phyloP scores from a whole-genome alignment of 495 filamentous ascomycete species.

The Barbatosphaeria neglecta region DNA sequence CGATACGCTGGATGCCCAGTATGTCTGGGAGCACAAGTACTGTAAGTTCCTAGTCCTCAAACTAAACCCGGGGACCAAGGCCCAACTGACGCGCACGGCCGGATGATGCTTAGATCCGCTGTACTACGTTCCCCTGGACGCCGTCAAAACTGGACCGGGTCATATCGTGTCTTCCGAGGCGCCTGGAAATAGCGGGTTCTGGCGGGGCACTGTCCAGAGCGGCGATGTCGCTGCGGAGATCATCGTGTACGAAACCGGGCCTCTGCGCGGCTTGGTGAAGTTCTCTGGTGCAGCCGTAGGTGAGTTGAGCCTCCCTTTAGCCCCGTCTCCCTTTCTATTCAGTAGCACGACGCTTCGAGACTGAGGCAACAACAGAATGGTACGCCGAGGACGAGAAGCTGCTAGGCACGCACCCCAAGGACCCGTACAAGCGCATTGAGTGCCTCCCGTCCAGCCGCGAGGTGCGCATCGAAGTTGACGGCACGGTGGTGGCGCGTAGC shows the following conservation, averaged over 20 bases:
- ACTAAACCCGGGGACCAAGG: too few species aligned
- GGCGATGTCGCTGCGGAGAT: slow-evolving; percentile 4
- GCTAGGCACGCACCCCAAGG: slow-evolving; percentile 47
- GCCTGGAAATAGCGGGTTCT: slow-evolving; percentile 4
- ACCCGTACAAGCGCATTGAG: slow-evolving; percentile 51
- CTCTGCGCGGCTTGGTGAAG: slow-evolving; percentile 17
- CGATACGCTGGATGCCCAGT: slow-evolving; percentile 12
- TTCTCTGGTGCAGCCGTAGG: slow-evolving; percentile 12
- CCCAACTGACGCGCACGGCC: too few species aligned
- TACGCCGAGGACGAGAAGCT: slow-evolving; percentile 46
- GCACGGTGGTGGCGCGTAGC: slow-evolving; percentile 31
- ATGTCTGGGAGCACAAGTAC: slow-evolving; percentile 16
- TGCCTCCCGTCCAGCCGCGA: slow-evolving; percentile 35
- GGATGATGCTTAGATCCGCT: slow-evolving; percentile 14
- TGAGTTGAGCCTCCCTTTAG: slow-evolving; percentile 1
- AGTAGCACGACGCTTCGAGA: background rate
- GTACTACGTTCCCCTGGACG: slow-evolving; percentile 12
- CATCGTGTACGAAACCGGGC: slow-evolving; percentile 4
- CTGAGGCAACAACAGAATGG: slow-evolving; percentile 30
- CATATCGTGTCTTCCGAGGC: background rate
- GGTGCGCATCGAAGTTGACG: slow-evolving; percentile 36
- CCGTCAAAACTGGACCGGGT: slow-evolving; percentile 4
- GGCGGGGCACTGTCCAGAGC: slow-evolving; percentile 1
- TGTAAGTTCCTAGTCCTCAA: too few species aligned
- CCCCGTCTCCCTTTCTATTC: background rate